Evolutionary conservation across 495 filamentous ascomycete species (phyloP).

Genomic region (Aspergillus asperescens): DNA sequence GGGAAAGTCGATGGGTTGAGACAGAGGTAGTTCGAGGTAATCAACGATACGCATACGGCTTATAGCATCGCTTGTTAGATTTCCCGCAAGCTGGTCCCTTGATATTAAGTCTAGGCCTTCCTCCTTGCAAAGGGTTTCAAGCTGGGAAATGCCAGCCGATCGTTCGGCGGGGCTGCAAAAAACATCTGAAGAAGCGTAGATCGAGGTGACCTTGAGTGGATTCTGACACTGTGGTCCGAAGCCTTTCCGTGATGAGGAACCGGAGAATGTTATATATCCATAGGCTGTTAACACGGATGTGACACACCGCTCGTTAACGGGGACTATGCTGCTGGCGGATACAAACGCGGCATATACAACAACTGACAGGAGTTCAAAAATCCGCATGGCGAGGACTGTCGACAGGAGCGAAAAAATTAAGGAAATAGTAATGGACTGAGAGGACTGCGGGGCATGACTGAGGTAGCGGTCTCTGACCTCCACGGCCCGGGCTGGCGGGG

Average conservation of each 20-base stretch:
- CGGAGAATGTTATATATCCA: constrained; percentile 36
- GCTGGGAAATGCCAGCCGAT: constrained; percentile 21
- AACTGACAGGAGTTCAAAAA: background rate
- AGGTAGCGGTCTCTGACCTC: background rate
- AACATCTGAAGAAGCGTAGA: constrained; percentile 34
- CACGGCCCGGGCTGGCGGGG: no score
- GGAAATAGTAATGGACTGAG: background rate
- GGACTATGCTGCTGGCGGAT: constrained; percentile 8
- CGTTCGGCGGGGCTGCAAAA: constrained; percentile 31
- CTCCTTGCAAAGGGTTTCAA: constrained; percentile 26
- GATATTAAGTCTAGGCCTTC: constrained; percentile 28
- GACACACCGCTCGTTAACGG: constrained; percentile 33
- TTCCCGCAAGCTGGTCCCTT: constrained; percentile 27
- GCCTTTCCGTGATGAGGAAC: constrained; percentile 17
- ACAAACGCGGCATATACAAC: background rate
- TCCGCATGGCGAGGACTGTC: constrained; percentile 2
- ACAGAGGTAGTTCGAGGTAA: constrained; percentile 25
- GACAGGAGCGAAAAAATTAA: no score
- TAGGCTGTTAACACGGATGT: constrained; percentile 34
- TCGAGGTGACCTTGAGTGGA: constrained; percentile 31
- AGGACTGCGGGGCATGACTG: constrained; percentile 5
- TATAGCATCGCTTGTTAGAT: constrained; percentile 37
- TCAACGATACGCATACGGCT: constrained; percentile 28
- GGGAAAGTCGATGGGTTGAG: constrained; percentile 17
- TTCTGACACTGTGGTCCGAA: constrained; percentile 35